Base-by-base conservation (phyloP, 129 eudicot species). In the Flaveria robusta region DNA sequence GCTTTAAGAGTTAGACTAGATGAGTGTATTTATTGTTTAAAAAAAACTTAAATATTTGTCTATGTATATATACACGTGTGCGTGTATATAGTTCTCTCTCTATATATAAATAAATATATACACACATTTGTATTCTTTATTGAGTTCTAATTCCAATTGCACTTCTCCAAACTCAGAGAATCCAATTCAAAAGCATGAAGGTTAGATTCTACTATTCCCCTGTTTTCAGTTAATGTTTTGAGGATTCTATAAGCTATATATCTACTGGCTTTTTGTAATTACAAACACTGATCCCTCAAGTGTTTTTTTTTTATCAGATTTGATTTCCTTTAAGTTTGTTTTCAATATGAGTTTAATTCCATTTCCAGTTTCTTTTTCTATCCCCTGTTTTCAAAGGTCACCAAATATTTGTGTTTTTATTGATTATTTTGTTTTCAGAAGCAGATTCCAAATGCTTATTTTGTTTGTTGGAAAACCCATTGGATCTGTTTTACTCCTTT, bases 101-200 rank as follows among this genome's bases (percentile, higher is more conserved):
- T 27, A 5, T 34, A 34, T 34, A 34, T 34, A 34, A 4, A 34
- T 29, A 29, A 29, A 29, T 29, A 29, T 34, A 34, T 34, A 34
- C 39, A 34, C 37, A 43, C 66, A 50, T 51, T 51, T 31, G 54
- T 18, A n/a, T 68, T 54, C 67, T 71, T 50, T 50, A 65, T 12
- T 51, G 74, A 42, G 74, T 72, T 65, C 41, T 31, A 73, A 45
- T 37, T 66, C 50, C 73, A 54, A 41, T 79, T 50, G 31, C 78
- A 79, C 19, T 41, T 79, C 75, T 55, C 75, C 56, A 15, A n/a
- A 50, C 43, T 27, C 42, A 72, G 19, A 58, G 74, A 46, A 56
- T 34, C 49, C 69, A 58, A 51, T 67, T 73, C 79, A 58, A 66
- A 26, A 26, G n/a, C 70, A 80, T 80, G 83, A 80, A 80, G 79